These are phyloP conservation scores for Ilyonectria robusta DNA, from an alignment of 2,329 filamentous ascomycete species.

Conservation along the genomic window DNA sequence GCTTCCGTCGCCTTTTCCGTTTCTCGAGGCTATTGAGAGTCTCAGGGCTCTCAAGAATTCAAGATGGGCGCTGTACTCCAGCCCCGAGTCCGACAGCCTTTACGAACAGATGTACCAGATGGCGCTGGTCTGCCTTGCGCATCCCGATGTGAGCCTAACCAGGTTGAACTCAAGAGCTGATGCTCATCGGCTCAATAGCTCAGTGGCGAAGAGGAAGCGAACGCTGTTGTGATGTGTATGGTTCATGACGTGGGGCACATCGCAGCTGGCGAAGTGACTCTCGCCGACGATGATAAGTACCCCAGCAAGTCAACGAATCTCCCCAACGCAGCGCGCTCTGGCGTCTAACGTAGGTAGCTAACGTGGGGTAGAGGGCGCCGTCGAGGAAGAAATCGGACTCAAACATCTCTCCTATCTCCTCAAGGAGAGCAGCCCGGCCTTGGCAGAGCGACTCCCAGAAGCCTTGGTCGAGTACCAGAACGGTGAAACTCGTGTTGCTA, in stretches of 20 bases:
- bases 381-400: conserved; percentile 29
- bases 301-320: neutral
- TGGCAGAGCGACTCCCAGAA: conserved; percentile 23
- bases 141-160: conserved; percentile 24
- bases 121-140: conserved; percentile 29
- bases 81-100: conserved; percentile 26
- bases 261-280: conserved; percentile 29
- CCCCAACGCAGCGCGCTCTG: neutral
- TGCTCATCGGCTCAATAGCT: conserved; percentile 14
- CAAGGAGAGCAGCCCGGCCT: conserved; percentile 16
- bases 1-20: conserved; percentile 16
- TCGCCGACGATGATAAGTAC: neutral
- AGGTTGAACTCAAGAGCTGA: neutral
- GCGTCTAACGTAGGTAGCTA: neutral
- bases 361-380: conserved; percentile 12
- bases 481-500: conserved; percentile 25
- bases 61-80: neutral
- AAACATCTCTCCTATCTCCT: conserved; percentile 28
- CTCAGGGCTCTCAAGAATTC: conserved; percentile 31
- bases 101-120: conserved; percentile 34
- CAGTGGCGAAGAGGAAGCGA: conserved; percentile 23
- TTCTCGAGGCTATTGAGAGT: conserved; percentile 32
- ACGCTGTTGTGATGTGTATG: conserved; percentile 29
- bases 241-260: conserved; percentile 27
- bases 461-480: conserved; percentile 25